Base-by-base conservation (phyloP, 202 grass and related monocot genomes). In the Saccharum hybrid region DNA sequence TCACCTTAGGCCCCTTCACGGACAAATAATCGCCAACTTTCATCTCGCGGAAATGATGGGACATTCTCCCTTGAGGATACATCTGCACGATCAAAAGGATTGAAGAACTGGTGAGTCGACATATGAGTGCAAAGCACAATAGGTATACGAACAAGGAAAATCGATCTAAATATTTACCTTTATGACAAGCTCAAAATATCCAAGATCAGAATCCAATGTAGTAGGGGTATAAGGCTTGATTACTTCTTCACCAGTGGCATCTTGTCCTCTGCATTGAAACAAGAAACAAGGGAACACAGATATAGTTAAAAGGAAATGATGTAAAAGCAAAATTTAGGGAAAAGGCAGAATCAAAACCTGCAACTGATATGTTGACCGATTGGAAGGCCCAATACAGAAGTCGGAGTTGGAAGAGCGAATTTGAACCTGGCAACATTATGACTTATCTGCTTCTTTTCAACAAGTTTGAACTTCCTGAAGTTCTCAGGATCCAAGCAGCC, bases 31-130 rank as follows among this genome's bases (percentile, higher is more conserved):
- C 96, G 19, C 93, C 96, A 81, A 94, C 91, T 81, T 90, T 88
- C 93, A 98, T 90, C 85, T 98, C 93, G 66, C 93, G 96, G 62
- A 98, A 98, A 88, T 98, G 96, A 82, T 98, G 96, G 39, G 96
- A 98, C 96, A 98, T 98, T 90, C 96, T 98, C 82, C 96, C 96
- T 92, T 98, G 96, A 81, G 89, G 91, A 86, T 98, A 98, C 96
- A 98, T 98, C 96, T 98, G 63, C 54, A 82, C 46, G 43, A 59
- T 40, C 28, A 0, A 49, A 80, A 78, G 43, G 45, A 39, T 66
- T 66, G 0, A 61, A 64, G 13, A 64, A 77, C 37, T 16, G 23
- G 7, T 33, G 19, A 8, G 22, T 13, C 5, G 12, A 37, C 18
- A 23, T 2, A 66, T 70, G 41, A 22, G 34, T 6, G 6, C 41